Evolutionary conservation across 2,329 filamentous ascomycete genomes (phyloP).

Genomic region (Didymella exigua): DNA sequence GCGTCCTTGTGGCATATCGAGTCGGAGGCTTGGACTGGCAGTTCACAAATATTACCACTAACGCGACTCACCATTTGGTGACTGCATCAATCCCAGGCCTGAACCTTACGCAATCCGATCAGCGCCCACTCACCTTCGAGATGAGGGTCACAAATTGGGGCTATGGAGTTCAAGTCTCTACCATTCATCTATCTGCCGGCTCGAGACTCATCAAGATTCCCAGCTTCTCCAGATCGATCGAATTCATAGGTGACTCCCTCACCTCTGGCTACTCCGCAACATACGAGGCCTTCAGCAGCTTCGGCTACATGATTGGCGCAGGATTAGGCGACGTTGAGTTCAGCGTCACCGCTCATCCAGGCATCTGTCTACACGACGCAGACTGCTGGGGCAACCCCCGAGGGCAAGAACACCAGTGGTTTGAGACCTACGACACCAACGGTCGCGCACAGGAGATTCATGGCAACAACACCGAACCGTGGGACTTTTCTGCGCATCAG

Average conservation of each 20-base stretch:
- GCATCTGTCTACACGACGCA: too few species aligned
- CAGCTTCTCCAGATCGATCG: slow-evolving; percentile 46
- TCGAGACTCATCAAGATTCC: slow-evolving; percentile 54
- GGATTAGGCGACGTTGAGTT: too few species aligned
- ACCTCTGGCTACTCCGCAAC: too few species aligned
- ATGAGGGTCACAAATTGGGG: slow-evolving; percentile 65
- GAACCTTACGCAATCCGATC: slow-evolving; percentile 49
- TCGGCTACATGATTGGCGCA: too few species aligned
- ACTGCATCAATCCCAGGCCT: slow-evolving; percentile 54
- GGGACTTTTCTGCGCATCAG: not conserved
- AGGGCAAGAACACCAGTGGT: not conserved
- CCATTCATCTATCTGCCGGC: slow-evolving; percentile 56
- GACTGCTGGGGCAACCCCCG: too few species aligned
- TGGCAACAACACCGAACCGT: not conserved
- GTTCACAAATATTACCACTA: slow-evolving; percentile 65
- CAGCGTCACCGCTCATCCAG: too few species aligned
- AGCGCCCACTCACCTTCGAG: slow-evolving; percentile 60
- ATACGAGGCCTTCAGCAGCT: too few species aligned
- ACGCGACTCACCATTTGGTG: slow-evolving; percentile 63
- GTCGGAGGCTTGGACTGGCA: slow-evolving; percentile 64
- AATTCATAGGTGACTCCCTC: slow-evolving; percentile 54
- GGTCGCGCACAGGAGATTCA: not conserved
- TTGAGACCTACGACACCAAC: not conserved
- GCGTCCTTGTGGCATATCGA: slow-evolving; percentile 63
- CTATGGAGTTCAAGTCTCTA: slow-evolving; percentile 62